Base-by-base conservation (phyloP, 805 yeast species). In the Nakazawaea sp. region DNA sequence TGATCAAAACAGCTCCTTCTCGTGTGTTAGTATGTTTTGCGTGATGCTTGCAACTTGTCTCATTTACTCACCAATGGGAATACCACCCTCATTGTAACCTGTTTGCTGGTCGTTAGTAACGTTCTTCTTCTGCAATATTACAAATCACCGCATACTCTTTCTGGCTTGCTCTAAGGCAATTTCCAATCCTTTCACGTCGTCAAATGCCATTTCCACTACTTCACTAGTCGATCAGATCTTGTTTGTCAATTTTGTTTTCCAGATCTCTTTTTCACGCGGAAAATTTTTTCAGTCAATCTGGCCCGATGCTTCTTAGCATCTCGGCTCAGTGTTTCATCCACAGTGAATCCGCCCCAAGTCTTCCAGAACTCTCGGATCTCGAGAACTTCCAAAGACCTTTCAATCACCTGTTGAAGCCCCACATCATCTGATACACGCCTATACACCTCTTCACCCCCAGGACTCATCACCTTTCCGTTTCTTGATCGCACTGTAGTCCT, bases 51-150 rank as follows among this genome's bases (percentile, higher is more conserved):
- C 7, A n/a, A 27, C 15, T 7, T 10, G 21, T 4, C 24, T 20
- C 10, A 16, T 21, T 5, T 59, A 57, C 32, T 58, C 60, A 45
- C 70, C 86, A 42, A 87, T 87, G 4, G 96, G 96, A 18, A 88
- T 79, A 33, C 96, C 97, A n/a, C 95, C 95, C 59, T 88, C 95
- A 4, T 59, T 64, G 49, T 68, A 73, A 33, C 89, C 83, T 77
- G n/a, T 21, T 21, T 21, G 24, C 7, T 8, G 7, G 7, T 10
- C 7, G 10, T 21, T 21, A 10, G 7, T 21, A 21, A 10, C 10
- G 10, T 10, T 21, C 10, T 8, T 18, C 25, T 19, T n/a, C 13
- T 9, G n/a, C 7, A 15, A 25, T 6, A 19, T 4, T 10, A 21
- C 24, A 21, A 7, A 8, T 8, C 7, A 10, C 10, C 11, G 40